These are phyloP conservation scores for Tylopilus rubrobrunneus DNA, from an alignment of 768 basidiomycete genomes.

Conservation along the genomic window DNA sequence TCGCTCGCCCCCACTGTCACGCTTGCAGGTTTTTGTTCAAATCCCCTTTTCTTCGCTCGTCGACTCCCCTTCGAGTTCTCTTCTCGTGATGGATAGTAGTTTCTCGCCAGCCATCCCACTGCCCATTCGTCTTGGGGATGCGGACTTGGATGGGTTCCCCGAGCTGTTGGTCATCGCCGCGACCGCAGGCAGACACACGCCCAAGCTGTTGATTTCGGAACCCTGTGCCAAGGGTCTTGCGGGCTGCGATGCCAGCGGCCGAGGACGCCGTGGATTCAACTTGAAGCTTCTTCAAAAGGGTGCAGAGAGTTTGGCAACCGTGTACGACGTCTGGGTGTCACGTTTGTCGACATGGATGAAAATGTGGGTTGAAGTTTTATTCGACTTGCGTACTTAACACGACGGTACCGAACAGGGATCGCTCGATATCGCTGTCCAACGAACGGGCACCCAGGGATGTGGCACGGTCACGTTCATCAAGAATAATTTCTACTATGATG, in stretches of 20 bases:
- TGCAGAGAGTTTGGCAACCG: conserved; percentile 53
- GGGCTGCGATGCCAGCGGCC: conserved; percentile 52
- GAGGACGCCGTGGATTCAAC: conserved; percentile 67
- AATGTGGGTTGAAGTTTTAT: conserved; percentile 49
- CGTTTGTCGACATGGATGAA: conserved; percentile 92
- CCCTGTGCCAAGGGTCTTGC: conserved; percentile 52
- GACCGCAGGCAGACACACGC: conserved; percentile 43
- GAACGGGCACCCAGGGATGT: conserved; percentile 62
- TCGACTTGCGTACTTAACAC: no score
- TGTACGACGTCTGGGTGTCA: conserved; percentile 78
- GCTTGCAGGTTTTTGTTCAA: conserved; percentile 56
- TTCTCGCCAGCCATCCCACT: conserved; percentile 73
- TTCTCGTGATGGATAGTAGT: conserved; percentile 69
- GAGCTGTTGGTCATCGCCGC: conserved; percentile 67
- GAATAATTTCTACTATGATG: conserved; percentile 98
- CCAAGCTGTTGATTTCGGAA: conserved; percentile 60
- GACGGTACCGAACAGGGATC: conserved; percentile 54
- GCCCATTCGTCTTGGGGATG: conserved; percentile 81
- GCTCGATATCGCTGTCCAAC: conserved; percentile 88
- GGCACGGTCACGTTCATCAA: conserved; percentile 79
- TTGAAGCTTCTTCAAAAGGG: conserved; percentile 49
- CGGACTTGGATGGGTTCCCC: conserved; percentile 91
- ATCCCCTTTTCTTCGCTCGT: conserved; percentile 65
- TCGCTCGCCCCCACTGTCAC: not conserved
- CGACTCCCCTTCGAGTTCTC: conserved; percentile 42